Conservation (phyloP, 2,329 filamentous ascomycete genomes). For the Thielaviopsis punctulata region DNA sequence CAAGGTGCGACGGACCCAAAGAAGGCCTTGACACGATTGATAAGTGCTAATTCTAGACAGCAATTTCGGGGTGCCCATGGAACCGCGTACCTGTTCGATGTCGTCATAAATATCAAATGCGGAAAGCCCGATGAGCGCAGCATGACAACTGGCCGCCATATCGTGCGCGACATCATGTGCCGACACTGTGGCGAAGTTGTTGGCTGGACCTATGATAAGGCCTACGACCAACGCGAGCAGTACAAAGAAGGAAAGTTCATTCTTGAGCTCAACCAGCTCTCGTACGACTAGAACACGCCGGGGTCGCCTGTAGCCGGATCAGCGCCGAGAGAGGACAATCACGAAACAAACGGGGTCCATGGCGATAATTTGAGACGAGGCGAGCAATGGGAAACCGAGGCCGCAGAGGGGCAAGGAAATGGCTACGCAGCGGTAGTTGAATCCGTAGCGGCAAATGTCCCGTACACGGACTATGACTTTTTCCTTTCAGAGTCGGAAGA, state of each 20-base stretch:
- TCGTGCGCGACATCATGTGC: conserved; percentile 86
- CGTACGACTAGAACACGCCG: conserved; percentile 59
- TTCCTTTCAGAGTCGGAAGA: too few species aligned
- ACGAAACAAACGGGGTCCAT: too few species aligned
- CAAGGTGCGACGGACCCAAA: conserved; percentile 36
- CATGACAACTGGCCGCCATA: conserved; percentile 92
- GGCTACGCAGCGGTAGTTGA: too few species aligned
- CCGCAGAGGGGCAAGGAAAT: too few species aligned
- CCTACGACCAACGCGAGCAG: conserved; percentile 79
- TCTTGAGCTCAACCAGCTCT: conserved; percentile 77
- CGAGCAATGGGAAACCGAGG: too few species aligned
- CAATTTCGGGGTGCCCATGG: conserved; percentile 97
- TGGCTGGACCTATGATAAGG: conserved; percentile 98
- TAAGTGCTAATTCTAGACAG: conserved; percentile 27
- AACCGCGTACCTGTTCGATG: conserved; percentile 92
- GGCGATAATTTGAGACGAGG: too few species aligned
- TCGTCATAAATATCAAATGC: conserved; percentile 74
- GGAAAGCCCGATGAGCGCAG: conserved; percentile 81
- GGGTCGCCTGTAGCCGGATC: too few species aligned
- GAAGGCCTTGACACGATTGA: neutral
- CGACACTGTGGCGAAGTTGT: conserved; percentile 82
- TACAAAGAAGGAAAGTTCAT: conserved; percentile 99
- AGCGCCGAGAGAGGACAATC: too few species aligned
- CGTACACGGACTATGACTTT: too few species aligned
- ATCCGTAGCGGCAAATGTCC: too few species aligned